Base-by-base conservation (phyloP, 176 grass and related monocot species). In the Zea luxurians region DNA sequence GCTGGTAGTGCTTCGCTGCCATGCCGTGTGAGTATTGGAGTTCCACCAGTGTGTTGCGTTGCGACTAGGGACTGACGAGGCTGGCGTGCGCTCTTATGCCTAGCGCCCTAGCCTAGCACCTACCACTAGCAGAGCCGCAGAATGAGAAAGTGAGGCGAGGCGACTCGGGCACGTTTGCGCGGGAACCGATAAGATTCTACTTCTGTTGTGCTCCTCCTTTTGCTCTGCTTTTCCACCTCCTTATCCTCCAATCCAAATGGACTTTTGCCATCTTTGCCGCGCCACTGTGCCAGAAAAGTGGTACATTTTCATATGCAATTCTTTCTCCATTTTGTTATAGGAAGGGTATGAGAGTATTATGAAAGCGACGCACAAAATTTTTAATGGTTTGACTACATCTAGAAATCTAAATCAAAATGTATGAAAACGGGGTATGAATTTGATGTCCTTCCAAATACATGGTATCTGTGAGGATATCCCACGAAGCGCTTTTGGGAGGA, bases 101-200 rank as follows among this genome's bases (percentile, higher is more conserved):
- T 1, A 44, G 41, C 4, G 4, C 4, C 38, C 27, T 13, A 53
- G 50, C 13, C 4, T 2, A 50, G 13, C 48, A 13, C 4, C 52
- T 54, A 54, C n/a, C 8, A 21, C n/a, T 7, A 40, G 55, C 16
- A 20, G 43, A 49, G 64, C 4, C 2, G 35, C 68, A 11, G 7
- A 37, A 27, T 70, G 67, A 47, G 67, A 47, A 12, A 60, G 54
- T 13, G 41, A 34, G 70, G 54, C 27, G 61, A 41, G 77, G 52
- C 77, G 43, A 75, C 35, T 74, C 70, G 53, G 59, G 43, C 27
- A 37, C 50, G 42, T 72, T 84, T 34, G 70, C 50, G 34, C 35
- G 12, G 10, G 13, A 78, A 8, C 10, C 61, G 61, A 78, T 66
- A 67, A 44, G 48, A 38, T 16, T 78, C 5, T 10, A 10, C 38